Percentiles rank a stretch among this genome's conserved stretches.
Conservation (phyloP, 306 rosid species). For the Albizia julibrissin region DNA sequence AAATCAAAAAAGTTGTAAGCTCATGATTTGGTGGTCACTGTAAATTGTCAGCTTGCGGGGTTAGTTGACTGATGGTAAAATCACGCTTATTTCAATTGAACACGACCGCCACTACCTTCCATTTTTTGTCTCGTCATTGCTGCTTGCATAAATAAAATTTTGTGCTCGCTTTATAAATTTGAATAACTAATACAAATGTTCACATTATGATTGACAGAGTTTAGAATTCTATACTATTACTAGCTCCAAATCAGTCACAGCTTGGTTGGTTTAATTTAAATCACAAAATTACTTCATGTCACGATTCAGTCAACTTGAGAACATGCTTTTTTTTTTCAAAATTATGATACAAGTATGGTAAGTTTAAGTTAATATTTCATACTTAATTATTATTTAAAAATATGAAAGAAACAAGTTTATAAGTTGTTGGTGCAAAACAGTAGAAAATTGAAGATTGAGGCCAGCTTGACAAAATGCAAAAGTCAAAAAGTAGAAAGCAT, state of each 20-base stretch:
- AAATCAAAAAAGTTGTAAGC: background rate
- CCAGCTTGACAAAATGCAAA: no score
- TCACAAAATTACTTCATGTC: background rate
- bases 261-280: background rate
- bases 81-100: background rate
- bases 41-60: background rate
- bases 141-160: background rate
- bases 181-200: background rate
- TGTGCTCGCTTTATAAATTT: background rate
- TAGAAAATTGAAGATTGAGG: no score
- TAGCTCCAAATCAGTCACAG: background rate
- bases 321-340: background rate
- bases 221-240: background rate
- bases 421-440: no score
- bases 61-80: background rate
- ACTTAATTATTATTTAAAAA: no score
- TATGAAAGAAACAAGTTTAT: no score
- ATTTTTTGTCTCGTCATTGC: background rate
- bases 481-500: no score
- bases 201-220: background rate
- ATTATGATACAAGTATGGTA: background rate
- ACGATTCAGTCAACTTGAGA: background rate
- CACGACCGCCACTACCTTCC: background rate
- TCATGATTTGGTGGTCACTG: background rate
- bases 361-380: background rate